Evolutionary conservation across 2,329 filamentous ascomycete species (phyloP).

Genomic region (Seiridium unicorne): DNA sequence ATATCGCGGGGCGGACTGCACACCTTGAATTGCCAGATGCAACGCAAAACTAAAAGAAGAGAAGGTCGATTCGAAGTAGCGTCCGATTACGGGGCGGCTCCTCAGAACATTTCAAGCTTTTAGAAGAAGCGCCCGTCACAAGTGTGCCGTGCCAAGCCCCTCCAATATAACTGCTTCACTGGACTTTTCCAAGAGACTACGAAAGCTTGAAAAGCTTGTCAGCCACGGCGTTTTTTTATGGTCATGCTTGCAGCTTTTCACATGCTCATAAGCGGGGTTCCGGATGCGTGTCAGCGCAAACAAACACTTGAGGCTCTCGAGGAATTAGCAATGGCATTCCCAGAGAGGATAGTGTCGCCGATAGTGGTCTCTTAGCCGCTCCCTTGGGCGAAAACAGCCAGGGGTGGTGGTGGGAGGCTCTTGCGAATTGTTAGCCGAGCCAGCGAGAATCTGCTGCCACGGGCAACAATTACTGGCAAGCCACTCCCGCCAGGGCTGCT

Average conservation of each 20-base stretch:
- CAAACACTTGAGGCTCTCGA: background rate
- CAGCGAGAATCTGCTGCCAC: background rate
- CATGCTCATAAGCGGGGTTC: background rate
- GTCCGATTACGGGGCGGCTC: background rate
- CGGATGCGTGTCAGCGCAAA: background rate
- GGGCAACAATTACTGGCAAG: background rate
- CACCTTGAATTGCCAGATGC: too few species aligned
- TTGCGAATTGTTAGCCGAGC: background rate
- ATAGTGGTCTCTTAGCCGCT: background rate
- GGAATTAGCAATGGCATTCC: constrained; percentile 1
- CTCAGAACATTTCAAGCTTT: background rate
- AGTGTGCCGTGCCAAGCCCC: constrained; percentile 1
- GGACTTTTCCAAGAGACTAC: background rate
- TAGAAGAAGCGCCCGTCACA: background rate
- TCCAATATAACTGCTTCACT: background rate
- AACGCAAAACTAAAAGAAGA: too few species aligned
- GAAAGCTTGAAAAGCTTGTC: background rate
- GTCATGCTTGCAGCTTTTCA: background rate
- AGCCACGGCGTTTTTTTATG: background rate
- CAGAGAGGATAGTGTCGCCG: constrained; percentile 1
- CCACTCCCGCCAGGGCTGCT: background rate
- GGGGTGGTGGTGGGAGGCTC: background rate
- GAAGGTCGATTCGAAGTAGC: too few species aligned
- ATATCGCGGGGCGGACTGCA: background rate
- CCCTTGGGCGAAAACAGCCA: background rate